These are phyloP conservation scores for Mariannaea elegans DNA, from an alignment of 2,329 filamentous ascomycete species.

Conservation along the genomic window DNA sequence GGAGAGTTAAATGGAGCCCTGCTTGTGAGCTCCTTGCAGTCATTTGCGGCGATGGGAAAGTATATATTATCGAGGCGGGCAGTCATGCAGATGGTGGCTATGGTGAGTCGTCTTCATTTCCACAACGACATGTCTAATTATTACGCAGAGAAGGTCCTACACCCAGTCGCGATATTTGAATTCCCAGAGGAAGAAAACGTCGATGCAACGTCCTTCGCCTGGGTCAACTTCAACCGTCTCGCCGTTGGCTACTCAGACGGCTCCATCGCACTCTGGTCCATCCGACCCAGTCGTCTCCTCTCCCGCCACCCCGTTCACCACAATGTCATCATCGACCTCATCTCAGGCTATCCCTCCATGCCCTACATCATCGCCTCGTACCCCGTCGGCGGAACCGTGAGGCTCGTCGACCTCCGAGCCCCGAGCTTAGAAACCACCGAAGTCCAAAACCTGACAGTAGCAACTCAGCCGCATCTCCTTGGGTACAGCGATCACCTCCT, in stretches of 20 bases:
- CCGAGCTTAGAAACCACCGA: slow-evolving; percentile 64
- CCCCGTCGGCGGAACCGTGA: slow-evolving; percentile 62
- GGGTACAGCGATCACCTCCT: slow-evolving; percentile 64
- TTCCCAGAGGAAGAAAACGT: slow-evolving; percentile 58
- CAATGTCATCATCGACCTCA: slow-evolving; percentile 62
- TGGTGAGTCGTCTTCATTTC: slow-evolving; percentile 44
- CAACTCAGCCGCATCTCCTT: slow-evolving; percentile 62
- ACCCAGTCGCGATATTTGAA: slow-evolving; percentile 55
- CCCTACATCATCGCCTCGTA: slow-evolving; percentile 65
- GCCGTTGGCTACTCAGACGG: slow-evolving; percentile 66
- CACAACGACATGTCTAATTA: slow-evolving; percentile 32
- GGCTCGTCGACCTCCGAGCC: slow-evolving; percentile 61
- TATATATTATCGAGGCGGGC: slow-evolving; percentile 57
- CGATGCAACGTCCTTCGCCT: slow-evolving; percentile 62
- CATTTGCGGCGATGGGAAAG: slow-evolving; percentile 60
- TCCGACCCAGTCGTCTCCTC: slow-evolving; percentile 58
- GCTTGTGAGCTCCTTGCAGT: slow-evolving; percentile 57
- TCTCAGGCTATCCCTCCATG: slow-evolving; percentile 64
- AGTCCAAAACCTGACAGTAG: slow-evolving; percentile 59
- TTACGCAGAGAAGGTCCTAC: slow-evolving; percentile 53
- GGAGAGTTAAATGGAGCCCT: slow-evolving; percentile 64
- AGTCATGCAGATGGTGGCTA: slow-evolving; percentile 46
- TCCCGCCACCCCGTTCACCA: slow-evolving; percentile 63
- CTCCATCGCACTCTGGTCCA: slow-evolving; percentile 64
- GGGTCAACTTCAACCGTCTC: slow-evolving; percentile 64